Base-by-base conservation (phyloP, 345 rosid species). In the Hevea brasiliensis region DNA sequence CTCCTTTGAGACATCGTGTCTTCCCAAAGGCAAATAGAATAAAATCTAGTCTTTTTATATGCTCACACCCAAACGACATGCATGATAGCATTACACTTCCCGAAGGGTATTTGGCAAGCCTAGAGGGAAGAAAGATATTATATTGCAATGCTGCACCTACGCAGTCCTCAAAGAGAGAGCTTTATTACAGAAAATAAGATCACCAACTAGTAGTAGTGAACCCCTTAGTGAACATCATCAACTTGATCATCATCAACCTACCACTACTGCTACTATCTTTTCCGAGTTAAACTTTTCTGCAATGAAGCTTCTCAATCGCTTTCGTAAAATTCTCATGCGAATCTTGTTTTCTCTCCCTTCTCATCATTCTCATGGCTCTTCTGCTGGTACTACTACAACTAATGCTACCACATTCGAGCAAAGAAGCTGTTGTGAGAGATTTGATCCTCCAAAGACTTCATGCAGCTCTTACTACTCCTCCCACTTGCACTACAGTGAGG, bases 401-500 rank as follows among this genome's bases (percentile, higher is more conserved):
- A n/a, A n/a, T 32, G 4, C 37, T 1, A 4, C 37, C 37, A 32
- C 65, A 7, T 1, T 4, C 2, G 75, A 73, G 60, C 83, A 68
- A 41, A 79, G 72, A 65, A 67, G 54, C 44, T 76, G 82, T 32
- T 1, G 4, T 18, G 89, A 84, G 55, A 84, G 79, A 80, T 85
- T 82, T 59, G 97, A 91, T 61, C 96, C 94, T 1, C 98, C 97
- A 0, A 91, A 91, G 89, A 85, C 88, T 24, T 93, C 97, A 6
- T 91, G 92, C 80, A 89, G 95, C 85, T 89, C 91, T 0, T 87
- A 88, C 66, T 91, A 91, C 87, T 94, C 98, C 0, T 89, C 98
- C n/a, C 94, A 90, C 5, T 77, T 90, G 7, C 97, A 94, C 45
- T 90, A 94, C 71, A 81, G 76, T 6, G 97, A 91, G 77, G 97